Evolutionary conservation across 2,329 filamentous ascomycete species (phyloP).

Genomic region (Cercospora janseana): DNA sequence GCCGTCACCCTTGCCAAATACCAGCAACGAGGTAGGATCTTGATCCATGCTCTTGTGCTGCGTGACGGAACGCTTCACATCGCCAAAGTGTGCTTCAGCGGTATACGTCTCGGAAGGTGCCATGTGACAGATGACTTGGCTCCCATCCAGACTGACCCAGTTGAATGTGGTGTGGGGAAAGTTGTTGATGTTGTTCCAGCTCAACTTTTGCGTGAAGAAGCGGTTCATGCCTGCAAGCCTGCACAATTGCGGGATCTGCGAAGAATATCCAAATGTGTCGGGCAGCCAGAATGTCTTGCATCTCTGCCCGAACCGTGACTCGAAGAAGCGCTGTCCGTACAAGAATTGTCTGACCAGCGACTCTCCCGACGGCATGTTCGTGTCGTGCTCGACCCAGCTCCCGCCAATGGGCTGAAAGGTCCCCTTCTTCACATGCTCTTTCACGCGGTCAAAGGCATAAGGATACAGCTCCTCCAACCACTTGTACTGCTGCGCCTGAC

Average conservation of each 20-base stretch:
- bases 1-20: conserved; percentile 95
- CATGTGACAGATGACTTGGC: conserved; percentile 98
- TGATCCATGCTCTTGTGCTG: conserved; percentile 96
- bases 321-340: conserved; percentile 92
- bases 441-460: conserved; percentile 83
- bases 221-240: conserved; percentile 92
- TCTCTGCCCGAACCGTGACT: conserved; percentile 85
- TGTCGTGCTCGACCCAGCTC: conserved; percentile 98
- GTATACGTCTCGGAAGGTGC: conserved; percentile 94
- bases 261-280: conserved; percentile 96
- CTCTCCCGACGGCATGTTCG: conserved; percentile 94
- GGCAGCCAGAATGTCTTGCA: conserved; percentile 95
- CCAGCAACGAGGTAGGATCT: conserved; percentile 82
- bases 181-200: conserved; percentile 99
- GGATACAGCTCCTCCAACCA: conserved; percentile 93
- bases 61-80: conserved; percentile 82
- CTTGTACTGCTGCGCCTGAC: conserved; percentile 95
- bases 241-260: conserved; percentile 89
- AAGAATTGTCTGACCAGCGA: conserved; percentile 91
- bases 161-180: conserved; percentile 99
- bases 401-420: conserved; percentile 93
- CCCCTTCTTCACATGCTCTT: conserved; percentile 83
- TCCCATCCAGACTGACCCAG: conserved; percentile 94
- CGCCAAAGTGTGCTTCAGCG: conserved; percentile 88
- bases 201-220: conserved; percentile 97